A percentile compares a stretch with the other conserved stretches of the same genome.
Evolutionary conservation across 2,329 filamentous ascomycete species (phyloP).

Genomic region (Dothidotthia symphoricarpi): DNA sequence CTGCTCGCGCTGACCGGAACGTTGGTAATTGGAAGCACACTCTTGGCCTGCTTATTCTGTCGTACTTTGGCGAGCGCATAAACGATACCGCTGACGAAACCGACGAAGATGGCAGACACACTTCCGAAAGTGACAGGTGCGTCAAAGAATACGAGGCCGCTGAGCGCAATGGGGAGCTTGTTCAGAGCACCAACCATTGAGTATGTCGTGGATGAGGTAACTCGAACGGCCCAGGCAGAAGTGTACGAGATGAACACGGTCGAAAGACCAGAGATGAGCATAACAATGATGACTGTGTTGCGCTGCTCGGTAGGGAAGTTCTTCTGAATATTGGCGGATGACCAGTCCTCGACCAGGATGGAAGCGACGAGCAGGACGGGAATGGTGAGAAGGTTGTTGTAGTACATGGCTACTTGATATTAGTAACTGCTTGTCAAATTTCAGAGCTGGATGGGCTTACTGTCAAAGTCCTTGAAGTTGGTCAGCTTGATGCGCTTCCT

Average conservation of each 20-base stretch:
- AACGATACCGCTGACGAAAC: slow-evolving; percentile 88
- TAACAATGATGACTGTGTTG: slow-evolving; percentile 77
- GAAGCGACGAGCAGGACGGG: slow-evolving; percentile 83
- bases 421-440: slow-evolving; percentile 6
- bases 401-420: slow-evolving; percentile 82
- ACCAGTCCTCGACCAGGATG: slow-evolving; percentile 89
- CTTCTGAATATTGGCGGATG: slow-evolving; percentile 71
- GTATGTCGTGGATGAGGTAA: slow-evolving; percentile 96
- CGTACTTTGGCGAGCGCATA: slow-evolving; percentile 85
- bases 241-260: slow-evolving; percentile 99
- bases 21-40: slow-evolving; percentile 65
- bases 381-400: slow-evolving; percentile 97
- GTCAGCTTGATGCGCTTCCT: slow-evolving; percentile 98
- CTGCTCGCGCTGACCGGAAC: slow-evolving; percentile 83
- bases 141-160: slow-evolving; percentile 91
- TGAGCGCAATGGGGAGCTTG: slow-evolving; percentile 93
- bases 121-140: slow-evolving; percentile 90
- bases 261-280: slow-evolving; percentile 89
- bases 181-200: slow-evolving; percentile 98
- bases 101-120: slow-evolving; percentile 85
- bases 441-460: slow-evolving; percentile 56
- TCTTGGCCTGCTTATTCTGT: slow-evolving; percentile 66
- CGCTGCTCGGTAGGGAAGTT: slow-evolving; percentile 87
- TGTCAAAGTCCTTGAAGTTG: slow-evolving; percentile 99
- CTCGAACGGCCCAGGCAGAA: slow-evolving; percentile 96